Evolutionary conservation across 2,329 filamentous ascomycete species (phyloP), one percentile per base, ranked within the genome.

Genomic region (Didymella lethalis): DNA sequence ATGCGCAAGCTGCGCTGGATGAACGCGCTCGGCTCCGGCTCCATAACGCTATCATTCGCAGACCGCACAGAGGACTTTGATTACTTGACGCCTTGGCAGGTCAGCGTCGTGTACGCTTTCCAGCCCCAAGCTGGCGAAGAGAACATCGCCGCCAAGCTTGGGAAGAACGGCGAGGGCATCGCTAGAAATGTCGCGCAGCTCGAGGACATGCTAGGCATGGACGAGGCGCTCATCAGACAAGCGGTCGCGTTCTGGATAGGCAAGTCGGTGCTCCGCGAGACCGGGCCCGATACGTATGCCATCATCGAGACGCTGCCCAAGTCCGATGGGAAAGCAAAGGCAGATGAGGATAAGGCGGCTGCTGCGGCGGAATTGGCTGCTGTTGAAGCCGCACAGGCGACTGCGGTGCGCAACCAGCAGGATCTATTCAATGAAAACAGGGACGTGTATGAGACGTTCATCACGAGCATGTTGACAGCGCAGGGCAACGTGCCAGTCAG

Each of bases 391-490:
- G 70, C 70, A 60, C 79, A 75, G 44, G 82, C 80, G 23, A 81
- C 81, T 25, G 84, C 81, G 5, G 84, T 79, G 65, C 77, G 80
- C 54, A 77, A 81, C 5, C 80, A 83, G 57, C 81, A 85, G 40
- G 85, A 85, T 14, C 81, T 90, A 31, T 84, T 90, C 23, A 83
- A 86, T 64, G 89, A 91, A 74, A 87, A 88, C 69, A 87, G 86
- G 75, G 82, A 84, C 43, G 85, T 97, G 38, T 97, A 97, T 77
- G 92, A 91, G 86, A 90, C 93, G 70, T 98, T 97, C 75, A 93
- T 99, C 58, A 83, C 93, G 56, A 92, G 92, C 50, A 98, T 99
- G 95, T 81, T 99, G 77, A 97, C 92, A 62, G 97, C 97, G 76
- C 90, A 92, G 68, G 90, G 90, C 18, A 87, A 90, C 28, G 95